phyloP scores from a whole-genome alignment of 2,329 filamentous ascomycete species.

The Aspergillus hiratsukae region DNA sequence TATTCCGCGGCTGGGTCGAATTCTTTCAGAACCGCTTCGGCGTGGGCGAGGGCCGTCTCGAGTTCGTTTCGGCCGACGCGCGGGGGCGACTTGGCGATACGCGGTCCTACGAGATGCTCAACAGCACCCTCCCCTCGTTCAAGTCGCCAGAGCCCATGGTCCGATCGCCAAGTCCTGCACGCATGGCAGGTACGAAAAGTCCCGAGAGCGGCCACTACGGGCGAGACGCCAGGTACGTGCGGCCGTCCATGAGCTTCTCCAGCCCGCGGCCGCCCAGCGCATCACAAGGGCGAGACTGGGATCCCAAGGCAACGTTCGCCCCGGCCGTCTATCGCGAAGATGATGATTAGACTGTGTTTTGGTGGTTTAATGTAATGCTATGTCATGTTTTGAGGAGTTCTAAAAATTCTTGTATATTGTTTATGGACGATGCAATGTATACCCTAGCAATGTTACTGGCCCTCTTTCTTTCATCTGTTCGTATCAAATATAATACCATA shows the following conservation, averaged over 20 bases:
- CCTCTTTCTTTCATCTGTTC: background rate
- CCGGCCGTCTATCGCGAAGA: constrained; percentile 6
- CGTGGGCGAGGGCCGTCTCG: constrained; percentile 46
- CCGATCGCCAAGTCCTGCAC: constrained; percentile 20
- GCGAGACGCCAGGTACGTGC: constrained; percentile 44
- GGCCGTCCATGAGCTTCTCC: constrained; percentile 47
- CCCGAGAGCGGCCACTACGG: constrained; percentile 30
- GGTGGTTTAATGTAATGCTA: background rate
- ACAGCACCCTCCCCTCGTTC: constrained; percentile 14
- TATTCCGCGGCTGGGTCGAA: constrained; percentile 78
- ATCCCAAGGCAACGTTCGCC: constrained; percentile 35
- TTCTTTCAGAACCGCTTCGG: constrained; percentile 51
- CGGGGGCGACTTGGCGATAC: constrained; percentile 59
- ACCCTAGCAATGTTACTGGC: background rate
- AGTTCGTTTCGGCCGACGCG: constrained; percentile 88
- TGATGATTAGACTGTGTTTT: constrained; percentile 1
- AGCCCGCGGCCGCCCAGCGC: constrained; percentile 41
- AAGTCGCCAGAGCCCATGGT: constrained; percentile 33
- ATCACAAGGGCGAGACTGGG: constrained; percentile 30
- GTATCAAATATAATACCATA: background rate
- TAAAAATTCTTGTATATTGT: background rate
- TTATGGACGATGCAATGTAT: background rate
- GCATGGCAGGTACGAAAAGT: constrained; percentile 12
- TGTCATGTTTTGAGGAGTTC: background rate
- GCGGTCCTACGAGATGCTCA: constrained; percentile 77